Evolutionary conservation across 768 basidiomycete genomes (phyloP).

Genomic region (Amanita inopinata): DNA sequence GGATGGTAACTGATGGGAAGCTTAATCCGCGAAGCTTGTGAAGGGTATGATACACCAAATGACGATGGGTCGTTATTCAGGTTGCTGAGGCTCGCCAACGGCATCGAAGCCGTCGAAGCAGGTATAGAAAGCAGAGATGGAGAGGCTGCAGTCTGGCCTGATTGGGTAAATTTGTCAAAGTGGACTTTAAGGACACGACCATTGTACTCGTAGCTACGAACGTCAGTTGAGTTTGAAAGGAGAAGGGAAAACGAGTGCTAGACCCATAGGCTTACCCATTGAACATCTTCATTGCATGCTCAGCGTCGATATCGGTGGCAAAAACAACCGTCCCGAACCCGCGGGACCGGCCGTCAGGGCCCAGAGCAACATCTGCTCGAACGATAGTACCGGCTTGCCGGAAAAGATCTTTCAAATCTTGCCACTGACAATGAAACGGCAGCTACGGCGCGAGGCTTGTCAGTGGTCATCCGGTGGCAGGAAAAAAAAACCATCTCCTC

Average conservation of each 20-base stretch:
- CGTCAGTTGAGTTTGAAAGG: conserved; percentile 3
- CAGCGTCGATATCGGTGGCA: conserved; percentile 74
- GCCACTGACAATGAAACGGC: conserved; percentile 94
- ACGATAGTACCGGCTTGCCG: conserved; percentile 84
- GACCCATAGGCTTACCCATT: conserved; percentile 52
- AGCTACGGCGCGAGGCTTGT: conserved; percentile 38
- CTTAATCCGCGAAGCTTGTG: conserved; percentile 11
- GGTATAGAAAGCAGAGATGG: conserved; percentile 12
- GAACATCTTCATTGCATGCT: conserved; percentile 77
- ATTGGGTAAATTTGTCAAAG: conserved; percentile 70
- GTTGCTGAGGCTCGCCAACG: conserved; percentile 9
- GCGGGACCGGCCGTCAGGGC: conserved; percentile 78
- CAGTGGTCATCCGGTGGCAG: conserved; percentile 5
- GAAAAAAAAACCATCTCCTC: conserved; percentile 22
- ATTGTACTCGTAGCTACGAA: conserved; percentile 72
- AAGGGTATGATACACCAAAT: conserved; percentile 24
- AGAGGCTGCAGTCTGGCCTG: conserved; percentile 17
- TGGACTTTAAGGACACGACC: conserved; percentile 85
- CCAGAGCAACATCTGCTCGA: conserved; percentile 85
- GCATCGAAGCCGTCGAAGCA: conserved; percentile 5
- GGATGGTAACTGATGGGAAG: conserved; percentile 10
- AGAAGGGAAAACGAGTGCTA: not conserved
- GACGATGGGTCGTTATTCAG: not conserved
- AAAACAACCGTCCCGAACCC: conserved; percentile 93
- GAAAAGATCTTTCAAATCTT: conserved; percentile 95